Conservation (phyloP, 345 rosid species). For the Hibiscus syriacus region DNA sequence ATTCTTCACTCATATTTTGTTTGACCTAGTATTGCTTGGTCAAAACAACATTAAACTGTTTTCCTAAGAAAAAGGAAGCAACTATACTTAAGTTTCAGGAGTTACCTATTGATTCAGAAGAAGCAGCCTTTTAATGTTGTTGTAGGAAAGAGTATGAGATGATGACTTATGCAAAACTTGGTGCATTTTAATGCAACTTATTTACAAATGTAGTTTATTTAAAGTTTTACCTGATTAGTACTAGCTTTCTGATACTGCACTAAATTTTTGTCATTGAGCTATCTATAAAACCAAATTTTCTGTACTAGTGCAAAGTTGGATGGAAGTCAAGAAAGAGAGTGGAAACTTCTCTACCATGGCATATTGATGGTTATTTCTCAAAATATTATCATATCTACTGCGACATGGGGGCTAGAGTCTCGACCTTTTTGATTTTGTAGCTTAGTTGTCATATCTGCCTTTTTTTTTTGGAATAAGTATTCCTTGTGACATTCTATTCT, state of each 20-base stretch:
- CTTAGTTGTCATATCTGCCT: neutral
- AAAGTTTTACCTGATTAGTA: neutral
- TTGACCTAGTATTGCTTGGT: neutral
- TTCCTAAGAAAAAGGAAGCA: neutral
- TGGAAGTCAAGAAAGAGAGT: neutral
- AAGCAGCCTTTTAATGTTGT: neutral
- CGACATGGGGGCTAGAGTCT: neutral
- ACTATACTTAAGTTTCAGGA: neutral
- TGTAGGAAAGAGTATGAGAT: constrained; percentile 3
- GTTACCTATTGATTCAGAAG: neutral
- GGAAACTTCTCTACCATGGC: neutral
- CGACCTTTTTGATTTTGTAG: neutral
- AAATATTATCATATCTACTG: neutral
- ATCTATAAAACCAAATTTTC: neutral
- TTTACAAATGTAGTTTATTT: neutral
- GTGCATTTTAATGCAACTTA: neutral
- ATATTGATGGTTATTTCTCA: neutral
- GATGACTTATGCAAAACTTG: no score
- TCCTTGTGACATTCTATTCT: neutral
- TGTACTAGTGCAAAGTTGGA: neutral
- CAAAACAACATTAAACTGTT: no score
- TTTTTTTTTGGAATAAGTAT: neutral
- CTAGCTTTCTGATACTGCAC: neutral
- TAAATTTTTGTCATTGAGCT: neutral
- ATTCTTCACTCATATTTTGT: neutral